Evolutionary conservation across 805 yeast genomes (phyloP).

Genomic region (Myxozyma melibiosi): DNA sequence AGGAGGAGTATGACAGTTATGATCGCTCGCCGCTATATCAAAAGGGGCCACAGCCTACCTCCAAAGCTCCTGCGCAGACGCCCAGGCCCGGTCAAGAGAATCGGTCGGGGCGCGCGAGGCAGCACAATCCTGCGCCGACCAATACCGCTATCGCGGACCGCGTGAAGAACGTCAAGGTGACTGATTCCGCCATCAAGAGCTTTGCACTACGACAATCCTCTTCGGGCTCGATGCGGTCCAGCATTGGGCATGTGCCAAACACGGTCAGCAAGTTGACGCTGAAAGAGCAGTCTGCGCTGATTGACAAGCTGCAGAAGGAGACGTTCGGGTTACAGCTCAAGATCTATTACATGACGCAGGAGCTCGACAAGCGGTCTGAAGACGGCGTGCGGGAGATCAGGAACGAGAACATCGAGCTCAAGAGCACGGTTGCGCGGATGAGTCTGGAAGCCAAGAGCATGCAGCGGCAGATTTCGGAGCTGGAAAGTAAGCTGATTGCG

Average conservation of each 20-base stretch:
- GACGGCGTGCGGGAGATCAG: conserved; percentile 32
- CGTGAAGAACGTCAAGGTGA: conserved; percentile 25
- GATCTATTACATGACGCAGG: conserved; percentile 33
- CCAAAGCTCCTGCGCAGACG: background rate
- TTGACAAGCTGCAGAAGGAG: conserved; percentile 36
- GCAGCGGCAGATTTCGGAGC: conserved; percentile 25
- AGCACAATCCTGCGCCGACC: conserved; percentile 4
- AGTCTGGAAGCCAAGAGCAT: conserved; percentile 31
- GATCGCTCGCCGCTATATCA: conserved; percentile 22
- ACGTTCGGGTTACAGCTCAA: conserved; percentile 35
- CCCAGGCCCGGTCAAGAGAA: background rate
- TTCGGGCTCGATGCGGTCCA: background rate
- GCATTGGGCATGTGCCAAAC: conserved; percentile 10
- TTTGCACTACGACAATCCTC: conserved; percentile 12
- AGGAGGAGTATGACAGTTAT: conserved; percentile 11
- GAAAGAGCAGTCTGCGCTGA: conserved; percentile 34
- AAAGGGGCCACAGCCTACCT: conserved; percentile 1
- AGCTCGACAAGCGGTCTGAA: conserved; percentile 35
- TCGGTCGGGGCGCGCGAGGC: background rate
- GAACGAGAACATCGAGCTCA: conserved; percentile 34
- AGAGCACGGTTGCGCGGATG: conserved; percentile 29
- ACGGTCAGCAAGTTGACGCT: conserved; percentile 30
- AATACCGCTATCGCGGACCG: conserved; percentile 26
- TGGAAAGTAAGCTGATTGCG: conserved; percentile 17
- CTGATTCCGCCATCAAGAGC: conserved; percentile 29